phyloP scores from a whole-genome alignment of 345 rosid genomes.

The Eucalyptus lansdowneana region DNA sequence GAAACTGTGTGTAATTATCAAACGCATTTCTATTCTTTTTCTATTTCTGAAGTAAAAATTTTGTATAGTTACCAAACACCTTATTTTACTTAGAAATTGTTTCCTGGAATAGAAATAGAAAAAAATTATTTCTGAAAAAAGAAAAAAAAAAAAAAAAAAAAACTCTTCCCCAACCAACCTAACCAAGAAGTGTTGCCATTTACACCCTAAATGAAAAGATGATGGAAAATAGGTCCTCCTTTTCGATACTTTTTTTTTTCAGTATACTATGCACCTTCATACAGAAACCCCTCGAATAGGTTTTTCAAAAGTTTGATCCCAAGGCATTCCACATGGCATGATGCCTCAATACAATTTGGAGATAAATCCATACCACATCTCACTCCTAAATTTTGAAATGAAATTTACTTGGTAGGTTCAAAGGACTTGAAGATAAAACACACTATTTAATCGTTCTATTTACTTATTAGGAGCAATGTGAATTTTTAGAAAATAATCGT shows the following conservation, averaged over 20 bases:
- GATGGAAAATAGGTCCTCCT: background rate
- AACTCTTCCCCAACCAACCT: too few species aligned
- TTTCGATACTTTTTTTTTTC: background rate
- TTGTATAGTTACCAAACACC: too few species aligned
- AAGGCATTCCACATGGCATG: background rate
- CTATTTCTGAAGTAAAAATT: too few species aligned
- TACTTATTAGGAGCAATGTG: background rate
- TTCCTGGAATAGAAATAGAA: too few species aligned
- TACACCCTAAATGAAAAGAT: too few species aligned
- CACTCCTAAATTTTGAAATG: background rate
- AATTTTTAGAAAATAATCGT: background rate
- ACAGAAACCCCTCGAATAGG: background rate
- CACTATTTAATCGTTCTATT: background rate
- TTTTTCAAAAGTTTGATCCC: too few species aligned
- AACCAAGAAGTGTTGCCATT: too few species aligned
- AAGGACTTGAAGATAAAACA: background rate
- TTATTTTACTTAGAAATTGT: too few species aligned
- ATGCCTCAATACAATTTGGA: background rate
- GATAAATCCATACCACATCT: background rate
- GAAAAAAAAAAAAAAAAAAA: too few species aligned
- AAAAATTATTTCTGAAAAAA: too few species aligned
- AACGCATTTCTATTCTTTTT: too few species aligned
- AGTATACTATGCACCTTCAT: background rate
- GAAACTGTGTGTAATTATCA: too few species aligned
- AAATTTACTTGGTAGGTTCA: background rate